A percentile compares a stretch with the other conserved stretches of the same genome.
These are phyloP conservation scores for Leavenworthia alabamica DNA, from an alignment of 345 rosid species.

Conservation along the genomic window DNA sequence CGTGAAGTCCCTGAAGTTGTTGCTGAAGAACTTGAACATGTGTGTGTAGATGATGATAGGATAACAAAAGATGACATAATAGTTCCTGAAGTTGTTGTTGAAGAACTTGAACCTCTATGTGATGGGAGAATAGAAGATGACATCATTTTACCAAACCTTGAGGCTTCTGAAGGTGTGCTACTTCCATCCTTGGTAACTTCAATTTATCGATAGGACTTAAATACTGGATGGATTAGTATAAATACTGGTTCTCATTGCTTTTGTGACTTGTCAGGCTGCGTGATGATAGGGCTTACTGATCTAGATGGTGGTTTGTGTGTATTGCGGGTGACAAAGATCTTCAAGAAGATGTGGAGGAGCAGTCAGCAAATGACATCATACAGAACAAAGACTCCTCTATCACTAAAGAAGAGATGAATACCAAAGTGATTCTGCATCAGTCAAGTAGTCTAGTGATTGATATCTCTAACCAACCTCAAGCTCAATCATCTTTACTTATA, in stretches of 20 bases:
- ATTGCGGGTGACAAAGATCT: slow-evolving; percentile 15
- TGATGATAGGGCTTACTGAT: too few species aligned
- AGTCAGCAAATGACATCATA: not conserved
- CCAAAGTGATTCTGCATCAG: not conserved
- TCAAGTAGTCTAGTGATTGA: not conserved
- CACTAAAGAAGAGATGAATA: not conserved
- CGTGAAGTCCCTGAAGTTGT: slow-evolving; percentile 56
- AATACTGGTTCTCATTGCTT: not conserved
- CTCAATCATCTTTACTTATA: slow-evolving; percentile 17
- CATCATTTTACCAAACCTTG: not conserved
- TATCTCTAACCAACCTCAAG: slow-evolving; percentile 1
- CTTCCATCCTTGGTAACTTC: not conserved
- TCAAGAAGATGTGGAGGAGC: not conserved
- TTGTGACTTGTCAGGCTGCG: too few species aligned
- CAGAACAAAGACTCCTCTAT: not conserved
- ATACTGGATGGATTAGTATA: not conserved
- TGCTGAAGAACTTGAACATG: slow-evolving; percentile 48
- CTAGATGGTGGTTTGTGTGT: not conserved
- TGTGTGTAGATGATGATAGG: slow-evolving; percentile 28
- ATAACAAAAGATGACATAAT: too few species aligned
- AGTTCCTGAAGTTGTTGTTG: too few species aligned
- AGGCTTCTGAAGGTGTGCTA: slow-evolving; percentile 30
- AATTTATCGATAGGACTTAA: not conserved
- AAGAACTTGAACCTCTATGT: too few species aligned
- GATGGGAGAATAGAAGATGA: slow-evolving; percentile 14